Conservation (phyloP, 768 basidiomycete species). For the Rossbeevera mucosa region DNA sequence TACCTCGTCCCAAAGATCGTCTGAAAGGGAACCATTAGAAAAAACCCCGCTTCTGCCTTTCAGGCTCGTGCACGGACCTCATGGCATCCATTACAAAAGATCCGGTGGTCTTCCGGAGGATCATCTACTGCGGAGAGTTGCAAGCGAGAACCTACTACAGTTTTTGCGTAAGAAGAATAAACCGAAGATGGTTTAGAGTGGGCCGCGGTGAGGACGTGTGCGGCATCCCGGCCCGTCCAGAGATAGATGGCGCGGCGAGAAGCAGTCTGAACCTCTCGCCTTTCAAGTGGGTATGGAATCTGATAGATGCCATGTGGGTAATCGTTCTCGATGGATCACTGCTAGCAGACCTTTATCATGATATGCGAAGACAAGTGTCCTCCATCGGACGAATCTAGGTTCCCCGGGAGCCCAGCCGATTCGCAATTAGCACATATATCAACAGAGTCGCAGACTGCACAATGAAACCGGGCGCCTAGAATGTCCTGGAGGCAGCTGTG, state of each 20-base stretch:
- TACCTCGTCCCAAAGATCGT: slow-evolving; percentile 74
- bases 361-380: slow-evolving; percentile 86
- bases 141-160: slow-evolving; percentile 54
- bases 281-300: slow-evolving; percentile 84
- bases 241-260: slow-evolving; percentile 69
- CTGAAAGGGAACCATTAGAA: slow-evolving; percentile 32
- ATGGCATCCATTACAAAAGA: slow-evolving; percentile 58
- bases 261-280: slow-evolving; percentile 67
- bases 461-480: slow-evolving; percentile 89
- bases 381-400: slow-evolving; percentile 69
- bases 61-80: slow-evolving; percentile 38
- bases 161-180: slow-evolving; percentile 60
- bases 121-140: slow-evolving; percentile 30
- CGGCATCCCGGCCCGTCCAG: slow-evolving; percentile 75
- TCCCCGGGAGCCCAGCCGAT: slow-evolving; percentile 79
- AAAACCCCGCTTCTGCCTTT: not conserved
- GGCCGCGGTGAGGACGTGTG: slow-evolving; percentile 46
- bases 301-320: slow-evolving; percentile 28
- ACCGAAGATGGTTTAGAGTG: slow-evolving; percentile 55
- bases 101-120: slow-evolving; percentile 47
- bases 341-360: slow-evolving; percentile 74
- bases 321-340: not conserved
- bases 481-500: slow-evolving; percentile 83
- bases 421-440: slow-evolving; percentile 89
- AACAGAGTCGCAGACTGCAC: slow-evolving; percentile 79